Evolutionary conservation across 768 basidiomycete species (phyloP), one percentile per base, ranked within the genome.

Genomic region (Boletus patriciae): DNA sequence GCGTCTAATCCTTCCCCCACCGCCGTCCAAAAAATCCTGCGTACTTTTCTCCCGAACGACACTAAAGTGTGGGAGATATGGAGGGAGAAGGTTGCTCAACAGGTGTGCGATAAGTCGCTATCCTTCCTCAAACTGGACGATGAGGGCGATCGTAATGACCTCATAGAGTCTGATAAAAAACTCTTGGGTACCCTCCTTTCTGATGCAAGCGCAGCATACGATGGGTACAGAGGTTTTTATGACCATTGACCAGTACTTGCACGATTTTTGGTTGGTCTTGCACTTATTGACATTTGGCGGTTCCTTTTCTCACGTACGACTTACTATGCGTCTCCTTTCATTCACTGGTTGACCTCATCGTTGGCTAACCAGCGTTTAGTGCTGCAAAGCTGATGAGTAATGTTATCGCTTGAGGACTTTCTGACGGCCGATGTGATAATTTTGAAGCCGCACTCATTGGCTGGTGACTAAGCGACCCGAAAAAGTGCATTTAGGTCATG

Each of bases 61-160:
- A 67, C 66, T 0, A 4, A 12, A 2, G 66, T 67, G 15, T 67
- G 66, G 66, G 34, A 55, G 11, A 48, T 2, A 34, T 67, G 66
- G 68, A 64, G 57, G 46, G 23, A 58, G 42, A 66, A 53, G 48
- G 68, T 65, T 6, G 41, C 45, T 29, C 43, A 0, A 29, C 60
- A 51, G 36, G 48, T 68, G 36, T 57, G 51, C 41, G 52, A 57
- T 3, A 49, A 13, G 42, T 56, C 49, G 21, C 11, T 36, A n/a
- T 41, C 54, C 25, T 37, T n/a, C 45, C 50, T 65, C 19, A 15
- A 50, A 21, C 7, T 52, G 1, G 48, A 43, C 18, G 58, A 60
- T 45, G 33, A 45, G 3, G 52, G 41, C 0, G 37, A 55, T 4
- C 53, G 46, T 7, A n/a, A 6, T 0, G 49, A 19, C 33, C 40